Evolutionary conservation across 257 asterid species (phyloP), one percentile per base, ranked within the genome.

Genomic region (Solanum chmielewskii): DNA sequence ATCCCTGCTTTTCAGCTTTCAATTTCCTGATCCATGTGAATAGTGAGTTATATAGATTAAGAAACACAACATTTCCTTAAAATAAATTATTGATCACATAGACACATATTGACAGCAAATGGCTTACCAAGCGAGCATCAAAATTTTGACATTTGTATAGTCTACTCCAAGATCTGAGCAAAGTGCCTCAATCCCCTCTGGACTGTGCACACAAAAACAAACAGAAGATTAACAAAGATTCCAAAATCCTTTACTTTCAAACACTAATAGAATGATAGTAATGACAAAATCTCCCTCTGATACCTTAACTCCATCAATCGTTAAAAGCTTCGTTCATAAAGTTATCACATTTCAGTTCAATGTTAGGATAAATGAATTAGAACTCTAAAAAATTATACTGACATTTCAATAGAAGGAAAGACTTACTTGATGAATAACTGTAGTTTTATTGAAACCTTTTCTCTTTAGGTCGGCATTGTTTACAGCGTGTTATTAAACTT

Each of bases 1-100:
- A 95, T 87, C 98, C 99, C 90, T 96, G 99, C 89, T 91, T 95
- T 91, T 93, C 91, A 11, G 99, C 97, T 91, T 94, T 93, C 98
- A 97, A 89, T 95, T 94, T 97, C 98, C 99, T 96, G 88, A 85
- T 88, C 77, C 88, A 77, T 88, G 86, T 71, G 71, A 88, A 16
- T 66, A 59, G 83, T 89, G 69, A 93, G 81, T 71, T 84, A 85
- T 56, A 85, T 71, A 60, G n/a, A 86, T 41, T 41, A 47, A 86
- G 33, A 76, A 25, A 83, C 60, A 84, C 18, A 62, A 60, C 21
- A 18, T 59, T 27, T 84, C 86, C 47, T 42, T 62, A 86, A 3
- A 3, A 49, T 83, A 87, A 37, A 78, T 35, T n/a, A 80, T 86
- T 41, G 84, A 25, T 29, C 70, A 29, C 27, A 66, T 41, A 64